phyloP scores from a whole-genome alignment of 2,329 filamentous ascomycete genomes.

The Colletotrichum tropicale region DNA sequence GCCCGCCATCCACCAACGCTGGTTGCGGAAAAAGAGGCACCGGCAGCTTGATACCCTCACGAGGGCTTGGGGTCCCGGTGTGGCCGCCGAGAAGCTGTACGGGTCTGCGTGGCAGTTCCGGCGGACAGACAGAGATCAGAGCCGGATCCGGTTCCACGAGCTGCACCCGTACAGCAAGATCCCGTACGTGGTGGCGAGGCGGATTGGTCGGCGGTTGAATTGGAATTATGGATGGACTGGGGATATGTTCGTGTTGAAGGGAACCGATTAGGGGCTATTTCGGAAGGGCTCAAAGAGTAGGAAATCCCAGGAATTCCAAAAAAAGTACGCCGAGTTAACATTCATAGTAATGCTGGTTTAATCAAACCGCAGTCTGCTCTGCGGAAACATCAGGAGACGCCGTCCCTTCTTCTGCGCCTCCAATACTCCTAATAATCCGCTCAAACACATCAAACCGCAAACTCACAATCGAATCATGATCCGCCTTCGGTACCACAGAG shows the following conservation, averaged over 20 bases:
- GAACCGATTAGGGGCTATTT: not conserved
- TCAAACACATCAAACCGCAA: not conserved
- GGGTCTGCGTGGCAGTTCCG: constrained; percentile 66
- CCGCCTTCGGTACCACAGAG: constrained; percentile 24
- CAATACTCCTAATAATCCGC: not conserved
- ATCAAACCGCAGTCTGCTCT: not conserved
- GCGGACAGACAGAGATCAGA: constrained; percentile 38
- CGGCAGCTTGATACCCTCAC: not conserved
- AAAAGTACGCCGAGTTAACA: no score
- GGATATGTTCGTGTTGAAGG: constrained; percentile 42
- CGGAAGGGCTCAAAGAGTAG: not conserved
- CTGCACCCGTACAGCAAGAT: constrained; percentile 61
- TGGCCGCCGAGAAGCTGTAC: constrained; percentile 56
- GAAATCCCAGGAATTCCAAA: not conserved
- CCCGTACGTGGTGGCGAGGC: constrained; percentile 46
- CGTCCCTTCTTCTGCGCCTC: not conserved
- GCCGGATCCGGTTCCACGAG: constrained; percentile 64
- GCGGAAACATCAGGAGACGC: not conserved
- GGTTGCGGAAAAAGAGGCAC: not conserved
- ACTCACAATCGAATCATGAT: constrained; percentile 23
- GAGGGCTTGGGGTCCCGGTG: not conserved
- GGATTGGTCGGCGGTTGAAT: constrained; percentile 51
- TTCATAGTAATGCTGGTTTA: not conserved
- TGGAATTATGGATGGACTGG: constrained; percentile 56
- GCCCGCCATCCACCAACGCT: not conserved